These are phyloP conservation scores for Trametes coccinea DNA, from an alignment of 768 basidiomycete species.

Conservation along the genomic window DNA sequence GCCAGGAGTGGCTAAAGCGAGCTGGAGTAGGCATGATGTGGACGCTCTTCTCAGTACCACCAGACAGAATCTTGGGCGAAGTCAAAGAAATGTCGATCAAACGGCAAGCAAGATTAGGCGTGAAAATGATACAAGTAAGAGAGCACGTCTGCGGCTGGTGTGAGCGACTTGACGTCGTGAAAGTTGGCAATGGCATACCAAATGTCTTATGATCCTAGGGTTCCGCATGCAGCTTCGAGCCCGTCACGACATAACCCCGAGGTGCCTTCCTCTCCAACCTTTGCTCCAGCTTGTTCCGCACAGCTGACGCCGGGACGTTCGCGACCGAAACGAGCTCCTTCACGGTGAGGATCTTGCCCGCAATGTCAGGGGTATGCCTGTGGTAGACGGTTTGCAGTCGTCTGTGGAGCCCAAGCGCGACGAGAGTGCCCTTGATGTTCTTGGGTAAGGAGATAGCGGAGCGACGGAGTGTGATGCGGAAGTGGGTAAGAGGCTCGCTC, in stretches of 20 bases:
- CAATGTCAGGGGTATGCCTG: conserved; percentile 66
- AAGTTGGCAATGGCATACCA: not conserved
- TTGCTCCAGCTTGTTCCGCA: conserved; percentile 71
- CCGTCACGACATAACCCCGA: conserved; percentile 64
- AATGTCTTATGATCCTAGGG: not conserved
- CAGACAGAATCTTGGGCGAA: too few species aligned
- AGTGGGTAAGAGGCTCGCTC: conserved; percentile 60
- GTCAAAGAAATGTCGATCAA: too few species aligned
- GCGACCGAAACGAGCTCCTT: conserved; percentile 90
- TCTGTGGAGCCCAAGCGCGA: conserved; percentile 80
- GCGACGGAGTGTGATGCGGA: conserved; percentile 85
- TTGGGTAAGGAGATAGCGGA: conserved; percentile 83
- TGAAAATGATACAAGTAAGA: not conserved
- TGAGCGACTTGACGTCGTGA: not conserved
- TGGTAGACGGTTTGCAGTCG: conserved; percentile 87
- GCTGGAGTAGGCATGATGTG: too few species aligned
- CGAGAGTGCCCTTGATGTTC: conserved; percentile 69
- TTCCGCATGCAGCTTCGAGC: conserved; percentile 33
- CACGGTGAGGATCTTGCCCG: conserved; percentile 83
- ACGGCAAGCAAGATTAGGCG: too few species aligned
- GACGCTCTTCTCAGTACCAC: too few species aligned
- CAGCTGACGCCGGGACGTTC: conserved; percentile 71
- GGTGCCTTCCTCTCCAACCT: conserved; percentile 63
- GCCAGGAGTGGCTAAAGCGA: too few species aligned
- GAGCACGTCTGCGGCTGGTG: not conserved